These are phyloP conservation scores for Alternaria rosae DNA, from an alignment of 2,329 filamentous ascomycete species.

Conservation along the genomic window DNA sequence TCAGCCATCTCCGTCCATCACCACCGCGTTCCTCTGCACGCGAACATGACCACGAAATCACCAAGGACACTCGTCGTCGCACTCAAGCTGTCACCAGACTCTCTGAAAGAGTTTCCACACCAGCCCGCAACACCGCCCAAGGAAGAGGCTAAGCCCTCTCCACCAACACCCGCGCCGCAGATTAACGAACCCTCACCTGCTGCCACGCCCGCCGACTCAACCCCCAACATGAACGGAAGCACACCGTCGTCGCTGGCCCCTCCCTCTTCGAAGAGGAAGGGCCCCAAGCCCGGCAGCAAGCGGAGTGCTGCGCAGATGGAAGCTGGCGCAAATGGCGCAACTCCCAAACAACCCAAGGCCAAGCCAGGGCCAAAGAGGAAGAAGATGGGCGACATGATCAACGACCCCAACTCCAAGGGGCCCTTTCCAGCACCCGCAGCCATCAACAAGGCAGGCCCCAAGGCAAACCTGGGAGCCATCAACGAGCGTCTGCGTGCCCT, in stretches of 20 bases:
- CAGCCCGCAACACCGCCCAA: conserved; percentile 32
- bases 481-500: conserved; percentile 94
- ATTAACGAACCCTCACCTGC: conserved; percentile 47
- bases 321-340: conserved; percentile 39
- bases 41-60: conserved; percentile 46
- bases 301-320: conserved; percentile 65
- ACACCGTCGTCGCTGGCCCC: conserved; percentile 54
- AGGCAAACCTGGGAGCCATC: conserved; percentile 96
- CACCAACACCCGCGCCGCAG: conserved; percentile 46
- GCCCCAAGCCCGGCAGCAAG: conserved; percentile 70
- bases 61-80: conserved; percentile 44
- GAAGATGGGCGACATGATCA: conserved; percentile 72
- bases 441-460: conserved; percentile 87
- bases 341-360: conserved; percentile 72
- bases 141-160: conserved; percentile 48
- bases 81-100: conserved; percentile 43
- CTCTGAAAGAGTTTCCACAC: conserved; percentile 42
- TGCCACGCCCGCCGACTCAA: conserved; percentile 54
- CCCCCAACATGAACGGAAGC: conserved; percentile 41
- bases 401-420: conserved; percentile 49
- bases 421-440: conserved; percentile 54
- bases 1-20: conserved; percentile 27
- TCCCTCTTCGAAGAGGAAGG: conserved; percentile 73
- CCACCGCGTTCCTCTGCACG: conserved; percentile 29
- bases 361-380: conserved; percentile 96